Evolutionary conservation across 768 basidiomycete species (phyloP).

Genomic region (Lentinula detonsa): DNA sequence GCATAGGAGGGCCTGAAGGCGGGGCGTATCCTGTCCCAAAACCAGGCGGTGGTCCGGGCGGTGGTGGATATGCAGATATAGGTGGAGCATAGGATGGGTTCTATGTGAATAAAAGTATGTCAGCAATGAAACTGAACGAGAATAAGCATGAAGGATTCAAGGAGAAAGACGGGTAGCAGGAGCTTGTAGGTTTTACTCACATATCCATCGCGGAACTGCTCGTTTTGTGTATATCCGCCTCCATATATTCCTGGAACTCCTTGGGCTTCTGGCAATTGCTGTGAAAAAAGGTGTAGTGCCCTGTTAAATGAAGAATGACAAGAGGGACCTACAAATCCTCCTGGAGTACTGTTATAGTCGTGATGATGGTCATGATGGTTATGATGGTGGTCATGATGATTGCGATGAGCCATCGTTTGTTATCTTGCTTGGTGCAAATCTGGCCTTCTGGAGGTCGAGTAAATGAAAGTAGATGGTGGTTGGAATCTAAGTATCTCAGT

Average conservation of each 20-base stretch:
- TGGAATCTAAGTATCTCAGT: too few relatives aligned
- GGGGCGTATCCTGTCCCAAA: not conserved
- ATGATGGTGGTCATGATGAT: not conserved
- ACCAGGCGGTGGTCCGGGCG: not conserved
- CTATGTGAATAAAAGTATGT: not conserved
- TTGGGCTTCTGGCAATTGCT: not conserved
- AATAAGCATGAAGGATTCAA: not conserved
- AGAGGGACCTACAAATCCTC: not conserved
- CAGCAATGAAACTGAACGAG: not conserved
- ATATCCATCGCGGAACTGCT: not conserved
- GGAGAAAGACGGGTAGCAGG: not conserved
- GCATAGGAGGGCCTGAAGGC: not conserved
- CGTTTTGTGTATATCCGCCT: not conserved
- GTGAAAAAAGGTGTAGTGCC: not conserved
- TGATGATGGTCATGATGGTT: not conserved
- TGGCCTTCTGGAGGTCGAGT: too few relatives aligned
- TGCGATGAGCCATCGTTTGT: too few relatives aligned
- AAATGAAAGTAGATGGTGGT: too few relatives aligned
- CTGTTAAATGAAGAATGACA: not conserved
- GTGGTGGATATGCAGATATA: not conserved
- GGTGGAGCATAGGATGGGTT: not conserved
- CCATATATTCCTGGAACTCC: not conserved
- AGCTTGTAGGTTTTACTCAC: not conserved
- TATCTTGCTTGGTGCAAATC: too few relatives aligned
- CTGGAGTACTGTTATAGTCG: not conserved